These are phyloP conservation scores for Lentinula detonsa DNA, from an alignment of 768 basidiomycete genomes.

Conservation along the genomic window DNA sequence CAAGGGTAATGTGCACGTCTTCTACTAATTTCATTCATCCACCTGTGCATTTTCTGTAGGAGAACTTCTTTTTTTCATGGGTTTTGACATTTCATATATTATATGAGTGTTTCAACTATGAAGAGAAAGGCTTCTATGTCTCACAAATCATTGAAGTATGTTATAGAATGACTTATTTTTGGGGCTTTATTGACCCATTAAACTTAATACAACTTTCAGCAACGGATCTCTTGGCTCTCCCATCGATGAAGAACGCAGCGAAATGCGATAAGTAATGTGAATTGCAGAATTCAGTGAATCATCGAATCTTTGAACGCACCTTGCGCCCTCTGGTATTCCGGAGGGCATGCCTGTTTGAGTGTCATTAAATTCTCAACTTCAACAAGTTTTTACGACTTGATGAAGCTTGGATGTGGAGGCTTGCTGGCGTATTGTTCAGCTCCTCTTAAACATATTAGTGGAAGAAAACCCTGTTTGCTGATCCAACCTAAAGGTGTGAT, in stretches of 20 bases:
- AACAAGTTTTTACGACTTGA: slow-evolving; percentile 18
- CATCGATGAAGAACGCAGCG: slow-evolving; percentile 79
- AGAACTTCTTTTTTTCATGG: no score
- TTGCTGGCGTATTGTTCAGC: slow-evolving; percentile 27
- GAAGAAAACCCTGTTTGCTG: slow-evolving; percentile 15
- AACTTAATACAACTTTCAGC: slow-evolving; percentile 38
- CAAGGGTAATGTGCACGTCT: slow-evolving; percentile 21
- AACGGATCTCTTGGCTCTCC: slow-evolving; percentile 75
- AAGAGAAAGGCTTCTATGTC: slow-evolving; percentile 16
- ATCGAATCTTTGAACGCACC: slow-evolving; percentile 81
- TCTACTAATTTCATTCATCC: no score
- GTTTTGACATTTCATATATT: no score
- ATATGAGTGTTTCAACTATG: no score
- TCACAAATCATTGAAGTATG: slow-evolving; percentile 16
- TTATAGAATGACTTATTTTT: slow-evolving; percentile 20
- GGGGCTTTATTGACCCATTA: slow-evolving; percentile 18
- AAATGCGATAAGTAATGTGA: slow-evolving; percentile 81
- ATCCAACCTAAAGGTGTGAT: slow-evolving; percentile 37
- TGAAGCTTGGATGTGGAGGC: slow-evolving; percentile 36
- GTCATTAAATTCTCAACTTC: slow-evolving; percentile 54
- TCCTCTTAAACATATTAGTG: slow-evolving; percentile 45
- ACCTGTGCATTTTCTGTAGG: no score
- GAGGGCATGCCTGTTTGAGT: slow-evolving; percentile 74
- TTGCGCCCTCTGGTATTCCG: slow-evolving; percentile 74
- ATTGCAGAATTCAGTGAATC: slow-evolving; percentile 80